phyloP scores from a whole-genome alignment of 352 stramenopile species.

The Phytopythium sindhum region DNA sequence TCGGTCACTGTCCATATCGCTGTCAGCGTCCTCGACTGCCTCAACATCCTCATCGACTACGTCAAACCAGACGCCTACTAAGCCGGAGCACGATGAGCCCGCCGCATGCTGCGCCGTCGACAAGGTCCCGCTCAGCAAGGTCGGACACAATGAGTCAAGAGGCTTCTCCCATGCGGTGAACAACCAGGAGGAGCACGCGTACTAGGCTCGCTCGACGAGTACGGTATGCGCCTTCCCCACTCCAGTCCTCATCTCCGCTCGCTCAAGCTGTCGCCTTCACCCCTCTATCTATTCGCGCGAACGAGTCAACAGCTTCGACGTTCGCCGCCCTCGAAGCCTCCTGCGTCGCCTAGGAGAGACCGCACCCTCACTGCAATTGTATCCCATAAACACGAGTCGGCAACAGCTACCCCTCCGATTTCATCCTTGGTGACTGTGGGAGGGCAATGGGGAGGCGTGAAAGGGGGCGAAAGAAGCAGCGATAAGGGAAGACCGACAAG shows the following conservation, averaged over 20 bases:
- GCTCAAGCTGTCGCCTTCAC: background rate
- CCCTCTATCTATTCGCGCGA: conserved; percentile 7
- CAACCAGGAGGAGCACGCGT: conserved; percentile 8
- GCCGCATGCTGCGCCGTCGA: conserved; percentile 57
- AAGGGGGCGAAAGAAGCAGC: background rate
- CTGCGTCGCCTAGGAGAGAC: conserved; percentile 1
- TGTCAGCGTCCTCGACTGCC: conserved; percentile 40
- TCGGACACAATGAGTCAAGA: background rate
- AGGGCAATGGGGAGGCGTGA: background rate
- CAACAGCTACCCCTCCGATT: background rate
- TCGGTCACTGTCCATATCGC: conserved; percentile 57
- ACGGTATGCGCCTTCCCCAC: background rate
- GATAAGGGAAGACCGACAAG: background rate
- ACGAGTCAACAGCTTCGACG: background rate
- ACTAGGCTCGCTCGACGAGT: background rate
- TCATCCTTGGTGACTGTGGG: background rate
- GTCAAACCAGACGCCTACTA: conserved; percentile 28
- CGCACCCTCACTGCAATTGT: background rate
- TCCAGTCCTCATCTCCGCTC: background rate
- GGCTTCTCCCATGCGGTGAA: background rate
- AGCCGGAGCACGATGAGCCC: conserved; percentile 27
- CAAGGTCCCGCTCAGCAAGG: conserved; percentile 57
- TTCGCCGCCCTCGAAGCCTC: background rate
- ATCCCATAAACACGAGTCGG: conserved; percentile 3
- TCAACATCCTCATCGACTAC: conserved; percentile 30